phyloP scores from a whole-genome alignment of 2,329 filamentous ascomycete genomes.

The Drechslera avenae region DNA sequence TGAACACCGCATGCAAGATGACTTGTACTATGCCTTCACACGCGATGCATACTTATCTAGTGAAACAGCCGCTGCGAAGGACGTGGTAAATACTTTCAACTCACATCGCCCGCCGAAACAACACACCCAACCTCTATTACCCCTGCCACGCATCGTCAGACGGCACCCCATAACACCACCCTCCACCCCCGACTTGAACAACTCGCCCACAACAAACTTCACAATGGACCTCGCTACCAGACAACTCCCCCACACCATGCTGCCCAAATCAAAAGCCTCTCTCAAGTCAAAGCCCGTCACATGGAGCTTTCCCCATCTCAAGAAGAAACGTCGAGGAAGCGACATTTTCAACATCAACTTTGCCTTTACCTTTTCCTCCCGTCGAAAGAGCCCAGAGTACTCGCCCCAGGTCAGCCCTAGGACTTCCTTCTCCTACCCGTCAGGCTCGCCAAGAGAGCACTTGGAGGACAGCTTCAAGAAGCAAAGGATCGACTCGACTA shows the following conservation, averaged over 20 bases:
- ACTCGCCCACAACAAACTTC: neutral
- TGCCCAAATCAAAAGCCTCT: neutral
- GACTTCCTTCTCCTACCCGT: constrained; percentile 15
- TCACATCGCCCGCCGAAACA: neutral
- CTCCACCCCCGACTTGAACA: neutral
- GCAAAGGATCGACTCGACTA: constrained; percentile 17
- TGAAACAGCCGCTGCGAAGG: constrained; percentile 1
- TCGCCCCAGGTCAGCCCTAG: constrained; percentile 21
- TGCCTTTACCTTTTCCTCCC: constrained; percentile 13
- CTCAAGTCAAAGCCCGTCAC: constrained; percentile 5
- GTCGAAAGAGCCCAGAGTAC: constrained; percentile 8
- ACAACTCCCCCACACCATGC: no score
- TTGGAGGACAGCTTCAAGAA: constrained; percentile 15
- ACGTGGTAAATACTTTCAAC: constrained; percentile 1
- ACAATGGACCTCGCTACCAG: no score
- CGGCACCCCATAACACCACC: neutral
- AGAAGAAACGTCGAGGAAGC: constrained; percentile 8
- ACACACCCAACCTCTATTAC: no score
- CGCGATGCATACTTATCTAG: constrained; percentile 14
- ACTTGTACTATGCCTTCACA: constrained; percentile 12
- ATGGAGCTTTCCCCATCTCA: constrained; percentile 12
- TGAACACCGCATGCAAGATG: constrained; percentile 20
- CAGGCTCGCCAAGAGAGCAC: neutral
- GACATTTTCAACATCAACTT: constrained; percentile 22
- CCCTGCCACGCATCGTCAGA: no score